A percentile compares a stretch with the other conserved stretches of the same genome.
Conservation (phyloP, 495 filamentous ascomycete genomes). For the Aspergillus olivimuriae region DNA sequence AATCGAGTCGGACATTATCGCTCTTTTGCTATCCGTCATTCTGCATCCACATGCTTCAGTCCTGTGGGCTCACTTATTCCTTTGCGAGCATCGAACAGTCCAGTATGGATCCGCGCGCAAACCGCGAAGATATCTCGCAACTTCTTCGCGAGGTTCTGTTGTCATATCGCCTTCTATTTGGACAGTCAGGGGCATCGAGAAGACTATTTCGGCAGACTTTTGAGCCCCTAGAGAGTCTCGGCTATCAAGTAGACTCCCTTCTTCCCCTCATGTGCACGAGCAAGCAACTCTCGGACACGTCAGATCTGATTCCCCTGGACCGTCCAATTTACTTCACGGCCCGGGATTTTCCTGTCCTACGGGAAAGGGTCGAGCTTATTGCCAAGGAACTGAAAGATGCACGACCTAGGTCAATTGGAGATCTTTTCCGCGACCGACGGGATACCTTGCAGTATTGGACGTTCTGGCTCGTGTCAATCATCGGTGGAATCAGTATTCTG, state of each 20-base stretch:
- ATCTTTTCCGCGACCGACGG: background rate
- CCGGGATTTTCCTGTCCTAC: background rate
- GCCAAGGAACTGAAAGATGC: background rate
- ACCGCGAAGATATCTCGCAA: background rate
- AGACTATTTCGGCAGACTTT: background rate
- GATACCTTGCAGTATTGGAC: background rate
- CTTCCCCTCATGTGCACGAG: background rate
- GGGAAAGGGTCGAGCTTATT: background rate
- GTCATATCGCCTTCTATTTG: background rate
- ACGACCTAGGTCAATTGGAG: background rate
- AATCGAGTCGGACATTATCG: background rate
- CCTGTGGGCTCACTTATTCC: background rate
- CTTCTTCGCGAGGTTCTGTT: background rate
- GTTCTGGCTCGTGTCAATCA: background rate
- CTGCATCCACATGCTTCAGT: background rate
- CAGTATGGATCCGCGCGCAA: too few species aligned
- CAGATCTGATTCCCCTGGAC: background rate
- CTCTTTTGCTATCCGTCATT: background rate
- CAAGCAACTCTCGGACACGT: background rate
- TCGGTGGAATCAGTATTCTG: background rate
- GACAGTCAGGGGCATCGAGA: background rate
- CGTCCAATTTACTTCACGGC: background rate
- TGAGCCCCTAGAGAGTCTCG: background rate
- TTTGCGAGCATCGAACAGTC: background rate
- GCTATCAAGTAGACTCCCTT: background rate